phyloP scores from a whole-genome alignment of 2,329 filamentous ascomycete species.

The Neopestalotiopsis sp. region DNA sequence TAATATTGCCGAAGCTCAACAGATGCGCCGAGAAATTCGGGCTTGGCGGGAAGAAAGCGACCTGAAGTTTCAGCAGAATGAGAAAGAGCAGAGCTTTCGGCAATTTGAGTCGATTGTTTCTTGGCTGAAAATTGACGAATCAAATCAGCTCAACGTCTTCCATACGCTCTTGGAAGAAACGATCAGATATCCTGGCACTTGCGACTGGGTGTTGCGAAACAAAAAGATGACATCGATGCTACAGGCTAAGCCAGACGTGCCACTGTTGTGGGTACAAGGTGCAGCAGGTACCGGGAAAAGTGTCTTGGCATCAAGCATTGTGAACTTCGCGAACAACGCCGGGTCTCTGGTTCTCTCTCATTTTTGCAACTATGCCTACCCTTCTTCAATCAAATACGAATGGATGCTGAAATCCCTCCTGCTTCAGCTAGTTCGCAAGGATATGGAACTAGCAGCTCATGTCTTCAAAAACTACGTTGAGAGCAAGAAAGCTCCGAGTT shows the following conservation, averaged over 20 bases:
- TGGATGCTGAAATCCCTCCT: background rate
- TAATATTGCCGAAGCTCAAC: slow-evolving; percentile 32
- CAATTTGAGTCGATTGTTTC: background rate
- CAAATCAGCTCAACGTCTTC: background rate
- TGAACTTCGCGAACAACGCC: background rate
- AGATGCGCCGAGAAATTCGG: slow-evolving; percentile 29
- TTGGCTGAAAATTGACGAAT: background rate
- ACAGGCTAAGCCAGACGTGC: background rate
- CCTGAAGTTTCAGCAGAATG: background rate
- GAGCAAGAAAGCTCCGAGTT: background rate
- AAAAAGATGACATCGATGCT: background rate
- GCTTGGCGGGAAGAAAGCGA: slow-evolving; percentile 25
- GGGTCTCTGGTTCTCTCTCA: background rate
- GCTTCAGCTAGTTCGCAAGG: background rate
- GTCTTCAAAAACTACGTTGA: background rate
- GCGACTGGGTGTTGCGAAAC: background rate
- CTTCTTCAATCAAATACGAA: background rate
- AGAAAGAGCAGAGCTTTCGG: background rate
- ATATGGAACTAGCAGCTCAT: background rate
- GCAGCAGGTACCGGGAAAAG: background rate
- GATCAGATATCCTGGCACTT: background rate
- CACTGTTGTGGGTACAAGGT: background rate
- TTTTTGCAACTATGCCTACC: background rate
- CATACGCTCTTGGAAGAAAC: background rate
- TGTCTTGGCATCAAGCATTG: background rate